phyloP scores from a whole-genome alignment of 2,329 filamentous ascomycete genomes.

The Fonsecaea pedrosoi region DNA sequence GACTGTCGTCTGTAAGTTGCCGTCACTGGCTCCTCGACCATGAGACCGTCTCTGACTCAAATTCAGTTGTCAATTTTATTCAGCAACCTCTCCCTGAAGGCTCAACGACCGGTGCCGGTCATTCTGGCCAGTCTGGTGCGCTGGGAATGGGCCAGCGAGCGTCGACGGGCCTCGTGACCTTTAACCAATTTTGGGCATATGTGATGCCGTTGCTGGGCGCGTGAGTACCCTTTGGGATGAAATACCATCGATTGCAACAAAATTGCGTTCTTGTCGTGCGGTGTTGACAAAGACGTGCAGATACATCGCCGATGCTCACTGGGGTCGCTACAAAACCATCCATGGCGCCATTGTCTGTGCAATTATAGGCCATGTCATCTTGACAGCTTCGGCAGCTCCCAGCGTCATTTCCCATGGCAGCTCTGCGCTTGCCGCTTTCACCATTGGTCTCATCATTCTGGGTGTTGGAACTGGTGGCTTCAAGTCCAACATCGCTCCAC shows the following conservation, averaged over 20 bases:
- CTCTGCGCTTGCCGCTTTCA: slow-evolving; percentile 67
- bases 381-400: slow-evolving; percentile 70
- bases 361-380: slow-evolving; percentile 69
- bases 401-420: slow-evolving; percentile 65
- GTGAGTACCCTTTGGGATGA: background rate
- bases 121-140: slow-evolving; percentile 60
- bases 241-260: background rate
- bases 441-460: slow-evolving; percentile 70
- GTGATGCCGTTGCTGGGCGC: slow-evolving; percentile 65
- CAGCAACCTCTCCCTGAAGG: slow-evolving; percentile 61
- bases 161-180: slow-evolving; percentile 58
- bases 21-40: slow-evolving; percentile 58
- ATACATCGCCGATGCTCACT: slow-evolving; percentile 70
- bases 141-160: slow-evolving; percentile 65
- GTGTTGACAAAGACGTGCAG: background rate
- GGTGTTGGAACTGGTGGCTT: slow-evolving; percentile 80
- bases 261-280: background rate
- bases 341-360: slow-evolving; percentile 69
- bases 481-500: slow-evolving; percentile 78
- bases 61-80: slow-evolving; percentile 67
- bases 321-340: slow-evolving; percentile 74
- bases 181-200: slow-evolving; percentile 70
- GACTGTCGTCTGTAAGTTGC: slow-evolving; percentile 33
- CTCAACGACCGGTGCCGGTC: slow-evolving; percentile 62
- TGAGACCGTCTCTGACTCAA: slow-evolving; percentile 45